A percentile compares a stretch with the other conserved stretches of the same genome.
Conservation (phyloP, 768 basidiomycete species). For the Auriscalpium vulgare region DNA sequence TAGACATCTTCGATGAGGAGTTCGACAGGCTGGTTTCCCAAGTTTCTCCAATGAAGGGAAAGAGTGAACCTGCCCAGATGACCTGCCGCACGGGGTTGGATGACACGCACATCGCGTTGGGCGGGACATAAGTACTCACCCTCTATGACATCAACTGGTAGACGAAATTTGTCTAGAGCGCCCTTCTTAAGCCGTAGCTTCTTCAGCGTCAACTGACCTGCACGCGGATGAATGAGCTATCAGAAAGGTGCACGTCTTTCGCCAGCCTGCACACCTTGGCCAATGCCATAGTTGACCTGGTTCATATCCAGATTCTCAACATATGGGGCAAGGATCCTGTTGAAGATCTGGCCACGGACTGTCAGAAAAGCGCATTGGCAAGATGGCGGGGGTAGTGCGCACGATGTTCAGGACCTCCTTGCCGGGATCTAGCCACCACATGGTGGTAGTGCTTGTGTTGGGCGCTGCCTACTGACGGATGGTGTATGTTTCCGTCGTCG, state of each 20-base stretch:
- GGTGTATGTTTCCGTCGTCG: background rate
- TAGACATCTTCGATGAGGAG: slow-evolving; percentile 91
- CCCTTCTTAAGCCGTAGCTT: slow-evolving; percentile 87
- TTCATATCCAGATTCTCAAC: slow-evolving; percentile 93
- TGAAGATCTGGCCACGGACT: slow-evolving; percentile 58
- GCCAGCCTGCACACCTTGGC: slow-evolving; percentile 47
- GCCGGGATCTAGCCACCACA: slow-evolving; percentile 88
- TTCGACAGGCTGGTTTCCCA: slow-evolving; percentile 86
- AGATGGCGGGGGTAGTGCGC: slow-evolving; percentile 19
- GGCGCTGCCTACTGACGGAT: background rate
- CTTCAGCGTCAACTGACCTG: slow-evolving; percentile 71
- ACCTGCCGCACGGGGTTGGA: slow-evolving; percentile 34
- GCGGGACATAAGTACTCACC: slow-evolving; percentile 37
- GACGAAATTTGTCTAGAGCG: slow-evolving; percentile 88
- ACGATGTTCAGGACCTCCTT: slow-evolving; percentile 81
- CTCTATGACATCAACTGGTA: slow-evolving; percentile 93
- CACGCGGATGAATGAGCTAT: slow-evolving; percentile 5
- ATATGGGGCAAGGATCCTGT: slow-evolving; percentile 89
- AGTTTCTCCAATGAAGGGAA: slow-evolving; percentile 83
- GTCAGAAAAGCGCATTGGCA: background rate
- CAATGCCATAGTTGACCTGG: slow-evolving; percentile 90
- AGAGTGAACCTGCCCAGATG: slow-evolving; percentile 82
- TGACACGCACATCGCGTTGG: background rate
- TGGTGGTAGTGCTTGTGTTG: slow-evolving; percentile 23
- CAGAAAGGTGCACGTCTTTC: background rate